phyloP scores from a whole-genome alignment of 257 asterid species.

The Solanum pennellii region DNA sequence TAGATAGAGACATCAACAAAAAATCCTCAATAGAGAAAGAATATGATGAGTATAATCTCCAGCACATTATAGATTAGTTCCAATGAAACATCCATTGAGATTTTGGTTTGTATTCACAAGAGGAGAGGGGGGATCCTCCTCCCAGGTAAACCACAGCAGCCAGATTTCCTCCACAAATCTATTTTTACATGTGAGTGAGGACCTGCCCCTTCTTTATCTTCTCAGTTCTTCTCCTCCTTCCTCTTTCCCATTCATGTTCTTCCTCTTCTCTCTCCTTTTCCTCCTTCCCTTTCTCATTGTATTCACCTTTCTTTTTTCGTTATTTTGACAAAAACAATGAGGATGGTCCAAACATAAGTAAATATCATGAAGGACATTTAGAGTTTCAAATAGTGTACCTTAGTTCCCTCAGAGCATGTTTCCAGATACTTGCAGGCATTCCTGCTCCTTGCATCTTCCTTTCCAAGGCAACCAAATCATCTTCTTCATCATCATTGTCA shows the following conservation, averaged over 20 bases:
- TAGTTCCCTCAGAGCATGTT: conserved; percentile 89
- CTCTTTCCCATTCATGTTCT: background rate
- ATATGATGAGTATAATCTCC: background rate
- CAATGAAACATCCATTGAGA: background rate
- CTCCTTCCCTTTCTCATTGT: background rate
- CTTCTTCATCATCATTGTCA: conserved; percentile 94
- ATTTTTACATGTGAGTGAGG: background rate
- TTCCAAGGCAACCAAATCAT: conserved; percentile 87
- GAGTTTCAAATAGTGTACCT: conserved; percentile 32
- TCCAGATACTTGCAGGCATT: conserved; percentile 94
- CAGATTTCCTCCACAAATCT: background rate
- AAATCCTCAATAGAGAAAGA: background rate
- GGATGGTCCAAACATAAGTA: background rate
- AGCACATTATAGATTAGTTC: background rate
- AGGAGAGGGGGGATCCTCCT: background rate
- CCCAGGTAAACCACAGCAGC: background rate
- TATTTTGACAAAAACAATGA: background rate
- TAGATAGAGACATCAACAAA: background rate
- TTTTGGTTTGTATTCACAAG: background rate
- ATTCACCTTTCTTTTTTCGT: background rate
- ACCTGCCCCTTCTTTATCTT: background rate
- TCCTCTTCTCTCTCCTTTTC: background rate
- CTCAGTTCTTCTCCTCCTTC: background rate
- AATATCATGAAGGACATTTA: background rate
- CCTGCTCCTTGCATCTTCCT: conserved; percentile 95